phyloP scores from a whole-genome alignment of 768 basidiomycete species.

The Rhizopogon vinicolor region DNA sequence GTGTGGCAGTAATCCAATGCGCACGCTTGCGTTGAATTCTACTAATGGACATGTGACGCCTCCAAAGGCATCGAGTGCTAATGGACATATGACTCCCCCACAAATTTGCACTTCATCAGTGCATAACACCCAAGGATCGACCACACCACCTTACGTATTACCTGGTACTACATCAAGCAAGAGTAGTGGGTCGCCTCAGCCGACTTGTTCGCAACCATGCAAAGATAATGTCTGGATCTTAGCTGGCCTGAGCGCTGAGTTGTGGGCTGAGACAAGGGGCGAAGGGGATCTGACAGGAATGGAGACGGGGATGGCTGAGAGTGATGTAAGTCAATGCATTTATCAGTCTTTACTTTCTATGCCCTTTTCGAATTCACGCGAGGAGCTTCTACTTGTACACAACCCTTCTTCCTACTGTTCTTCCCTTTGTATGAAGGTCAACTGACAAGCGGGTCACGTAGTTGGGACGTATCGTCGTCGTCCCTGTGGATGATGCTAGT shows the following conservation, averaged over 20 bases:
- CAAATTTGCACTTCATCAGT: not conserved
- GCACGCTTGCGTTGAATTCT: not conserved
- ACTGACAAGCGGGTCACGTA: conserved; percentile 20
- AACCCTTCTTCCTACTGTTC: too few species aligned
- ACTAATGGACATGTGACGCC: not conserved
- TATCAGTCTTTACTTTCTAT: not conserved
- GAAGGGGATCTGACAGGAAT: conserved; percentile 18
- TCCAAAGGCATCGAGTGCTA: too few species aligned
- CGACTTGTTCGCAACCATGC: conserved; percentile 26
- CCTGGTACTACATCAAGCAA: not conserved
- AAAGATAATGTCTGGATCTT: conserved; percentile 75
- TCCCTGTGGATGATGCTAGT: conserved; percentile 44
- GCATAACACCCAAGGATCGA: not conserved
- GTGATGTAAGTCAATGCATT: conserved; percentile 49
- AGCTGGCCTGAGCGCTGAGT: conserved; percentile 67
- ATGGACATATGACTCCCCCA: not conserved
- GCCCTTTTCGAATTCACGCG: not conserved
- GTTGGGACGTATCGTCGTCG: conserved; percentile 69
- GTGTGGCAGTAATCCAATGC: not conserved
- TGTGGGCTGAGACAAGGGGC: conserved; percentile 73
- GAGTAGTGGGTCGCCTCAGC: not conserved
- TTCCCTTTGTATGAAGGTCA: not conserved
- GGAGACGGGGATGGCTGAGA: conserved; percentile 61
- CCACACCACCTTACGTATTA: too few species aligned
- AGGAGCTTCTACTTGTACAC: not conserved